phyloP scores from a whole-genome alignment of 768 basidiomycete genomes.

The Galerina marginata region DNA sequence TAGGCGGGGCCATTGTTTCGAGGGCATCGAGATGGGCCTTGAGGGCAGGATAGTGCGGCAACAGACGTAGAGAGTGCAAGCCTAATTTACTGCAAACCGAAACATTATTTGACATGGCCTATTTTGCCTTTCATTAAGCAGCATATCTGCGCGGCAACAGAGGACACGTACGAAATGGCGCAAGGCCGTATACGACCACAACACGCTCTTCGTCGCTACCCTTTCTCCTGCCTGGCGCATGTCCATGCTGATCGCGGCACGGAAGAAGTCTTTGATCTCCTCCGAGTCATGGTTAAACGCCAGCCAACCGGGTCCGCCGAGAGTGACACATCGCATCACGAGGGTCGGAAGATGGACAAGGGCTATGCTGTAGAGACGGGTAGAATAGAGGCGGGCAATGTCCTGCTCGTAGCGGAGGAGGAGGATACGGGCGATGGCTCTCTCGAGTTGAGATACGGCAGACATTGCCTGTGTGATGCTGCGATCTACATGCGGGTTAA shows the following conservation, averaged over 20 bases:
- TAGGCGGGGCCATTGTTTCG: slow-evolving; percentile 58
- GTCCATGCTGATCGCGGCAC: slow-evolving; percentile 74
- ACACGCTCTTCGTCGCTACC: slow-evolving; percentile 78
- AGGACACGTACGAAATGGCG: slow-evolving; percentile 67
- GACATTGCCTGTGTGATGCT: slow-evolving; percentile 60
- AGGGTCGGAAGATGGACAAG: slow-evolving; percentile 72
- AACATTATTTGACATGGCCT: slow-evolving; percentile 77
- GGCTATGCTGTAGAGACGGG: slow-evolving; percentile 66
- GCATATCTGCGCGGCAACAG: slow-evolving; percentile 14
- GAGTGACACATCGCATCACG: slow-evolving; percentile 64
- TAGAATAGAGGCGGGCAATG: slow-evolving; percentile 76
- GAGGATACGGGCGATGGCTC: slow-evolving; percentile 69
- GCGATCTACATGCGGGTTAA: slow-evolving; percentile 56
- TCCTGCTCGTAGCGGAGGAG: slow-evolving; percentile 76
- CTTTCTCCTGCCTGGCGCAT: slow-evolving; percentile 79
- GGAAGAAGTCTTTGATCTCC: slow-evolving; percentile 77
- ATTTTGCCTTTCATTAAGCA: slow-evolving; percentile 18
- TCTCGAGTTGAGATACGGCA: slow-evolving; percentile 70
- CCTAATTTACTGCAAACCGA: slow-evolving; percentile 68
- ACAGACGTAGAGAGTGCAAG: slow-evolving; percentile 66
- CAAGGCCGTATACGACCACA: slow-evolving; percentile 81
- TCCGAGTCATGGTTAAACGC: slow-evolving; percentile 70
- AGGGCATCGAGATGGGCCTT: slow-evolving; percentile 66
- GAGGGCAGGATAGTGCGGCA: slow-evolving; percentile 65
- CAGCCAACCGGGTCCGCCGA: slow-evolving; percentile 71